Base-by-base conservation (phyloP, 2,329 filamentous ascomycete species). In the Fusarium ambrosium region DNA sequence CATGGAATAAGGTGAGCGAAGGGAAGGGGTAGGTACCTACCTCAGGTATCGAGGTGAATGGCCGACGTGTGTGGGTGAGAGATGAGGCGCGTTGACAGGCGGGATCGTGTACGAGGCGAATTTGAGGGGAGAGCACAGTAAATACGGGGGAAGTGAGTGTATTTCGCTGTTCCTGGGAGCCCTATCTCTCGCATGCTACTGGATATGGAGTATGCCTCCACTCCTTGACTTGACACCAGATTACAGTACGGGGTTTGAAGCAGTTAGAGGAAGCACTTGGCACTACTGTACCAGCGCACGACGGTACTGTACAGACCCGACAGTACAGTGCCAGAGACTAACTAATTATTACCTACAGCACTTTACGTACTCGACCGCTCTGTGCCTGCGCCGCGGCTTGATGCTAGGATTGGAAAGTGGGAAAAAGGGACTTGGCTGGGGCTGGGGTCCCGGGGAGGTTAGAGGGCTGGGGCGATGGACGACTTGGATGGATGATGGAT, bases 351-450 rank as follows among this genome's bases (percentile, higher is more conserved):
- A 64, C 39, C 43, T 64, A 58, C 62, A 58, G 66, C 48, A 71
- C 69, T 68, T 71, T 66, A 75, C 66, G 69, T 43, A 60, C 53
- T 63, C 41, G 62, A 63, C 65, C 62, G 68, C 62, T 55, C 11
- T 60, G 60, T 63, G 66, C 66, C 69, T 68, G 68, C 68, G 65
- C 69, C 53, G 62, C 62, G 64, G 66, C 41, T 61, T 39, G 48
- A 69, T 63, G 66, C 59, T 76, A 63, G 74, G 63, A 70, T 68
- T 68, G 51, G 66, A 68, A 71, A 73, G 68, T 36, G 55, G 73
- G 67, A 65, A 70, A 61, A 69, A 70, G 69, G 66, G 71, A 78
- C 71, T 73, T 68, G 71, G 64, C 73, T 62, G 76, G 76, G 75
- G 71, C 69, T 71, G 68, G 73, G 67, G 68, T 69, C 71, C 64